Conservation (phyloP, 2,329 filamentous ascomycete species). For the Aspergillus brunneoviolaceus region DNA sequence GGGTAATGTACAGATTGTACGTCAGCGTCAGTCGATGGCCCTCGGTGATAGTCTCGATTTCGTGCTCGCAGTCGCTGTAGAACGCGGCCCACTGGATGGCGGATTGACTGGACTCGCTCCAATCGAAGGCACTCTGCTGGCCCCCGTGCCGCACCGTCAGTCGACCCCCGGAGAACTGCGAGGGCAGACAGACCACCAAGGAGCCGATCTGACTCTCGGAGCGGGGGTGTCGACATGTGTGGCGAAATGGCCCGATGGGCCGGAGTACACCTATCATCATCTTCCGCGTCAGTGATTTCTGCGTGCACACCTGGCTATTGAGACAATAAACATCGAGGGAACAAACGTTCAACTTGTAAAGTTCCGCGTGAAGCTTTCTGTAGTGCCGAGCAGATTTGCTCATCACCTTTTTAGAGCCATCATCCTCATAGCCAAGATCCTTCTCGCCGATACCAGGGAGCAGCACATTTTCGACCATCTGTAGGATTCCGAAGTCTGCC, state of each 20-base stretch:
- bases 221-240: conserved; percentile 55
- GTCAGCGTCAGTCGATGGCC: conserved; percentile 60
- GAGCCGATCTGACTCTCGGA: conserved; percentile 52
- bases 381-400: conserved; percentile 6
- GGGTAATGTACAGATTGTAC: conserved; percentile 56
- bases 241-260: conserved; percentile 52
- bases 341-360: conserved; percentile 58
- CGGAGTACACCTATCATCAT: conserved; percentile 49
- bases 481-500: conserved; percentile 53
- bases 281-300: background rate
- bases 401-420: too few species aligned
- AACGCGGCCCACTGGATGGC: conserved; percentile 39
- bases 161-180: conserved; percentile 32
- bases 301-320: background rate
- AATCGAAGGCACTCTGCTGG: conserved; percentile 27
- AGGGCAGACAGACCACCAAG: conserved; percentile 54
- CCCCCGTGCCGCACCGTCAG: conserved; percentile 36
- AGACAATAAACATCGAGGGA: background rate
- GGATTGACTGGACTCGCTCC: conserved; percentile 22
- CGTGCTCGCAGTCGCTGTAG: conserved; percentile 40
- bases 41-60: conserved; percentile 46
- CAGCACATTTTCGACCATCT: conserved; percentile 50
- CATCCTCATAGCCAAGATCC: too few species aligned
- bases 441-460: conserved; percentile 32
- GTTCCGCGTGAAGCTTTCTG: conserved; percentile 49